Conservation (phyloP, 192 early-diverging fungal genomes). For the Coemansia sp. region DNA sequence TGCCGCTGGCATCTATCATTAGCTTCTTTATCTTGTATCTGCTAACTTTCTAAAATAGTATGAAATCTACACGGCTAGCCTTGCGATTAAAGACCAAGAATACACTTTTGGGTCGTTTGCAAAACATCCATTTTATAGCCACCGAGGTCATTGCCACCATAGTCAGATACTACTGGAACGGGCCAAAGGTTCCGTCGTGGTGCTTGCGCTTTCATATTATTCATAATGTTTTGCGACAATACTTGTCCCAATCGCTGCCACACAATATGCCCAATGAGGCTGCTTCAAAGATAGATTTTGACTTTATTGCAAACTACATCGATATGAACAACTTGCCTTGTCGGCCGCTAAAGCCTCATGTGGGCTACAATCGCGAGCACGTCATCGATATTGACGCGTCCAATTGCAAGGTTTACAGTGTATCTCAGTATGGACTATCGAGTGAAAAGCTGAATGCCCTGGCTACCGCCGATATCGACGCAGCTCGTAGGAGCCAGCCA, state of each 20-base stretch:
- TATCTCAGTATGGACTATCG: constrained; percentile 20
- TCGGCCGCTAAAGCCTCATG: constrained; percentile 10
- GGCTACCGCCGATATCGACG: constrained; percentile 12
- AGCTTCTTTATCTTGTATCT: no score
- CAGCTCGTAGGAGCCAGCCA: constrained; percentile 5
- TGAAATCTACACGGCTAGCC: constrained; percentile 6
- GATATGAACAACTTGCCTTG: constrained; percentile 29
- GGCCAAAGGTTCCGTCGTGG: constrained; percentile 24
- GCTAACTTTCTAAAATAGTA: no score
- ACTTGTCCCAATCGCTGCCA: constrained; percentile 36
- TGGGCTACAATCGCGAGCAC: constrained; percentile 33
- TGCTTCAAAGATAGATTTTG: constrained; percentile 31
- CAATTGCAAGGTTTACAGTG: constrained; percentile 11
- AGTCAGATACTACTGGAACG: constrained; percentile 35
- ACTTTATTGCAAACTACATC: constrained; percentile 33
- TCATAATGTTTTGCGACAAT: constrained; percentile 26
- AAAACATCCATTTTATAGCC: constrained; percentile 35
- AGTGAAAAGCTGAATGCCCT: constrained; percentile 20
- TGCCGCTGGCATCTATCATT: no score
- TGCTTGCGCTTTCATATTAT: constrained; percentile 37
- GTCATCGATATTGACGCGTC: constrained; percentile 10
- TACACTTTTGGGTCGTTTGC: constrained; percentile 17
- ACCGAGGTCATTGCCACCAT: constrained; percentile 7
- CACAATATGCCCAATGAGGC: constrained; percentile 27
- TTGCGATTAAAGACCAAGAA: constrained; percentile 35